Conservation (phyloP, 768 basidiomycete genomes). For the Amanita polypyramis region DNA sequence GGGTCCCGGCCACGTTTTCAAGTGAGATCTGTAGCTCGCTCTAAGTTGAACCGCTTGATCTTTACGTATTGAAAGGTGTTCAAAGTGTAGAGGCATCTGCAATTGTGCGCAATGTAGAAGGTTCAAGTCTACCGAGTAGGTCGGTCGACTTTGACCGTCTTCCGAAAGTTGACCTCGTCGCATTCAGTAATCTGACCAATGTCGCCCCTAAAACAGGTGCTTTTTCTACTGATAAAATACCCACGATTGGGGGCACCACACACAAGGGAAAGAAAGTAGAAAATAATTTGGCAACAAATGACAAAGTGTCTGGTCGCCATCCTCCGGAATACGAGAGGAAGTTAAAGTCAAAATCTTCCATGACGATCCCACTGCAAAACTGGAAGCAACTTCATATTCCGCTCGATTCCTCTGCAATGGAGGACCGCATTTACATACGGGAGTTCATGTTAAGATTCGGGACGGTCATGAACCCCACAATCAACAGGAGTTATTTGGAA, state of each 20-base stretch:
- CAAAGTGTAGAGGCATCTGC: conserved; percentile 55
- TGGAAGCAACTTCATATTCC: conserved; percentile 43
- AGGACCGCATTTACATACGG: conserved; percentile 59
- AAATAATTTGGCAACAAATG: not conserved
- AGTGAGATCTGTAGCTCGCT: conserved; percentile 23
- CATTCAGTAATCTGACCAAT: not conserved
- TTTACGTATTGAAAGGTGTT: conserved; percentile 41
- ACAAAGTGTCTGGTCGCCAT: not conserved
- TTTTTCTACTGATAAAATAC: conserved; percentile 2
- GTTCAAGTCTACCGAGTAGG: conserved; percentile 49
- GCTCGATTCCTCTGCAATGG: conserved; percentile 35
- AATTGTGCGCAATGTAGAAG: conserved; percentile 61
- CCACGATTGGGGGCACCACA: not conserved
- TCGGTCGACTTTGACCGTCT: not conserved
- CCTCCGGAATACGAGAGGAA: too few species aligned
- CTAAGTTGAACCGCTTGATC: not conserved
- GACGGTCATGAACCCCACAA: conserved; percentile 31
- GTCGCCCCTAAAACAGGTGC: conserved; percentile 1
- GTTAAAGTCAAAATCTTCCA: conserved; percentile 19
- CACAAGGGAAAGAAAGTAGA: conserved; percentile 3
- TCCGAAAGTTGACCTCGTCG: too few species aligned
- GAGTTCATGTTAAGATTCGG: conserved; percentile 66
- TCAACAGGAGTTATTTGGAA: conserved; percentile 39
- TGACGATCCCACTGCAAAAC: conserved; percentile 31
- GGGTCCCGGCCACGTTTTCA: conserved; percentile 28